These are phyloP conservation scores for Strobilomyces confusus DNA, from an alignment of 768 basidiomycete genomes.

Conservation along the genomic window DNA sequence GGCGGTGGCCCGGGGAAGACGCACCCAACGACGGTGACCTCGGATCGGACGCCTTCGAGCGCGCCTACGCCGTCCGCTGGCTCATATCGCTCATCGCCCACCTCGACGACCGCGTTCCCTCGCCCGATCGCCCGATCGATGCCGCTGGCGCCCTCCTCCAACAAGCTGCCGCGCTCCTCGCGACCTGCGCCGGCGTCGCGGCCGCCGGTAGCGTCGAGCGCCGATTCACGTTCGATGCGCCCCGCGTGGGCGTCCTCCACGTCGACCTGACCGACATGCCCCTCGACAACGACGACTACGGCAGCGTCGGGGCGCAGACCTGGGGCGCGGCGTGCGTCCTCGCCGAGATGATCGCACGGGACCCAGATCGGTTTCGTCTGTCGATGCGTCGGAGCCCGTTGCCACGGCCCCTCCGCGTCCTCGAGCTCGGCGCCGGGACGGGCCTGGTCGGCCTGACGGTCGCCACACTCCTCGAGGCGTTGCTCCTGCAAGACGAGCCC, in stretches of 20 bases:
- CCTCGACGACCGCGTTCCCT: constrained; percentile 13
- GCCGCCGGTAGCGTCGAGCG: constrained; percentile 58
- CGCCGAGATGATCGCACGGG: constrained; percentile 63
- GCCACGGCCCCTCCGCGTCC: constrained; percentile 32
- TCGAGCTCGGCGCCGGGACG: constrained; percentile 58
- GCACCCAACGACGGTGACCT: constrained; percentile 17
- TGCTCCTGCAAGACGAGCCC: neutral
- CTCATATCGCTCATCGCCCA: constrained; percentile 58
- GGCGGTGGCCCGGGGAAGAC: constrained; percentile 23
- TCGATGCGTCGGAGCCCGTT: neutral
- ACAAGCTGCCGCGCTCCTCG: constrained; percentile 58
- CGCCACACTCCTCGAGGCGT: constrained; percentile 29
- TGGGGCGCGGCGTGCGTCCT: constrained; percentile 86
- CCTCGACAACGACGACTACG: constrained; percentile 63
- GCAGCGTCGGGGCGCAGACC: constrained; percentile 79
- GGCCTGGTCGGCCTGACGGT: constrained; percentile 47
- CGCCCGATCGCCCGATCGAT: neutral
- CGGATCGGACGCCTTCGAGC: constrained; percentile 64
- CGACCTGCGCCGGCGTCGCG: constrained; percentile 59
- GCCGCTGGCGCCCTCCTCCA: constrained; percentile 35
- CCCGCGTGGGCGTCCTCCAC: constrained; percentile 19
- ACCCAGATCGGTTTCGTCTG: constrained; percentile 51
- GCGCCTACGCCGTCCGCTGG: constrained; percentile 68
- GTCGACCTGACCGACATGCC: constrained; percentile 64
- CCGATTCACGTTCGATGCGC: constrained; percentile 42